Percentiles rank a stretch among this genome's conserved stretches.
These are phyloP conservation scores for Casuarina glauca DNA, from an alignment of 306 rosid genomes.

Conservation along the genomic window DNA sequence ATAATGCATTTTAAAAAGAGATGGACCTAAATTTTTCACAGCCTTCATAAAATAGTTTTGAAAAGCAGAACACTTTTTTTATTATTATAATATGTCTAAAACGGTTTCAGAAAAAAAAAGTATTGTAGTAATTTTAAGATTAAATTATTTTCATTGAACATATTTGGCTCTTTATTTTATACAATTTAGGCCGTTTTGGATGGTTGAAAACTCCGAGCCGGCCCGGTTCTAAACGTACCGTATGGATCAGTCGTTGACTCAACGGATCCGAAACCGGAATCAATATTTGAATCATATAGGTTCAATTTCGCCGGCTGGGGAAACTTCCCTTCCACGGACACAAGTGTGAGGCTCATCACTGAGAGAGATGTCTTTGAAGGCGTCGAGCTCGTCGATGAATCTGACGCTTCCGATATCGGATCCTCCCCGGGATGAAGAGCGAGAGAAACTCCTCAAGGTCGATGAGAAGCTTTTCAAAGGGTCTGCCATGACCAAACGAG, in stretches of 20 bases:
- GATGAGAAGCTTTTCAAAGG: slow-evolving; percentile 72
- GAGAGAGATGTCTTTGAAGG: slow-evolving; percentile 43
- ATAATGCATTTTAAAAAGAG: no score
- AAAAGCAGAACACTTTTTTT: no score
- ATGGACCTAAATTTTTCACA: no score
- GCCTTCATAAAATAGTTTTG: no score
- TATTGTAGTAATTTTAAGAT: no score
- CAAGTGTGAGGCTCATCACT: neutral
- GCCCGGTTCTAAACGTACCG: neutral
- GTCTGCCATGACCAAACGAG: slow-evolving; percentile 85
- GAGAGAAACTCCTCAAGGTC: slow-evolving; percentile 44
- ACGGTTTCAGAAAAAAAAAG: no score
- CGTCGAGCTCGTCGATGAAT: slow-evolving; percentile 49
- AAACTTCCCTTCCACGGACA: neutral
- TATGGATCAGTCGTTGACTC: neutral
- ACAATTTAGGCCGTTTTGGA: no score
- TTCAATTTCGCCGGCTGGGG: neutral
- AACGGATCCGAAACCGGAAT: no score
- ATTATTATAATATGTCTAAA: no score
- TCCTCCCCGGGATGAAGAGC: slow-evolving; percentile 52
- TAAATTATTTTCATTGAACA: no score
- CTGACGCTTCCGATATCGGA: slow-evolving; percentile 64
- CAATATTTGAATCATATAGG: neutral
- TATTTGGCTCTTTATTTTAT: no score
- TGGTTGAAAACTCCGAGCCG: neutral